Percentiles rank a stretch among this genome's conserved stretches.
Conservation (phyloP, 1,284 basidiomycete species). For the Cryptococcus sp. region DNA sequence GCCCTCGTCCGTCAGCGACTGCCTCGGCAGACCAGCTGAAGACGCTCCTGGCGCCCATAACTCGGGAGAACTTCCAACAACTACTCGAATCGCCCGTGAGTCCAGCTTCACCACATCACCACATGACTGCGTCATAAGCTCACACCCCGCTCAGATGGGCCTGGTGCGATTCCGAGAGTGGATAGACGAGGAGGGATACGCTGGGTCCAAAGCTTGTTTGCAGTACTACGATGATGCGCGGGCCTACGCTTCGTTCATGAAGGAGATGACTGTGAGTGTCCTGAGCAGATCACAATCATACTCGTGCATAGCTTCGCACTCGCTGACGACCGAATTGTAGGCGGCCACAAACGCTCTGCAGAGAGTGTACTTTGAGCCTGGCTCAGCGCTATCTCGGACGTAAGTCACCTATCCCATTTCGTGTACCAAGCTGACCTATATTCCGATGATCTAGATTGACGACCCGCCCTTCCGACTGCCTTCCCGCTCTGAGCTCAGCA, state of each 20-base stretch:
- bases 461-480: neutral
- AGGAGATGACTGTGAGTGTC: slow-evolving; percentile 21
- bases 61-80: slow-evolving; percentile 12
- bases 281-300: too few relatives aligned
- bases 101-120: neutral
- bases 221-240: slow-evolving; percentile 20
- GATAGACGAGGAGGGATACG: slow-evolving; percentile 19
- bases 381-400: neutral
- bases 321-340: slow-evolving; percentile 1
- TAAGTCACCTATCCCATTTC: neutral
- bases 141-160: slow-evolving; percentile 16
- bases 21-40: neutral
- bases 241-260: slow-evolving; percentile 9
- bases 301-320: too few relatives aligned
- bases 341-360: too few relatives aligned
- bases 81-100: slow-evolving; percentile 17
- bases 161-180: slow-evolving; percentile 20
- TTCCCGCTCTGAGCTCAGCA: slow-evolving; percentile 3
- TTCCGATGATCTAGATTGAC: slow-evolving; percentile 3
- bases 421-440: neutral
- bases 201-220: slow-evolving; percentile 14
- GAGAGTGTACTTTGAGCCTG: too few relatives aligned
- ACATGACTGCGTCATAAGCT: neutral
- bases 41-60: slow-evolving; percentile 13
- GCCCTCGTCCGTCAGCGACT: too few relatives aligned